Evolutionary conservation across 495 filamentous ascomycete species (phyloP).

Genomic region (Chaetomidium leptoderma): DNA sequence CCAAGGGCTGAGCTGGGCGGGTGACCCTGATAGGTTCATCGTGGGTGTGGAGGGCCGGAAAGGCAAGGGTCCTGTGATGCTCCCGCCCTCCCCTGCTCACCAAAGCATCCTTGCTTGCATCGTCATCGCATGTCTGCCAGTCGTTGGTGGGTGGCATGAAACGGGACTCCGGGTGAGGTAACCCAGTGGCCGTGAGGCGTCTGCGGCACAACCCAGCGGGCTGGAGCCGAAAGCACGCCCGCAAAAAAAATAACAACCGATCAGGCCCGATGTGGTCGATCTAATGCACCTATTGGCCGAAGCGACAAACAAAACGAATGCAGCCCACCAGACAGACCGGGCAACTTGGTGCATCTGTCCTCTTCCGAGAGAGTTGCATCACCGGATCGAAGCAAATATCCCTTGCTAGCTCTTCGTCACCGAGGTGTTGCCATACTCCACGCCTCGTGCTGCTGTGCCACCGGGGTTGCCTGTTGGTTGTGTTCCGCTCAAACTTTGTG

Average conservation of each 20-base stretch:
- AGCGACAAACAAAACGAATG: constrained; percentile 4
- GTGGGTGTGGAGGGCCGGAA: constrained; percentile 13
- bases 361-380: neutral
- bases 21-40: constrained; percentile 17
- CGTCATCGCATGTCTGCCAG: constrained; percentile 1
- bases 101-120: neutral
- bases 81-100: constrained; percentile 4
- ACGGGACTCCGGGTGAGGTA: constrained; percentile 8
- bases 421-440: neutral
- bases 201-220: constrained; percentile 15
- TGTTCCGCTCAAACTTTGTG: neutral
- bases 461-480: constrained; percentile 3
- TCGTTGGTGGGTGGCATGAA: constrained; percentile 18
- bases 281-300: constrained; percentile 2
- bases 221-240: constrained; percentile 19
- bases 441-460: constrained; percentile 4
- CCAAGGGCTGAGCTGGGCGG: constrained; percentile 18
- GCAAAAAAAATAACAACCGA: constrained; percentile 17
- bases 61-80: constrained; percentile 18
- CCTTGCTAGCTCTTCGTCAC: neutral
- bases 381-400: neutral
- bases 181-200: constrained; percentile 14
- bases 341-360: neutral
- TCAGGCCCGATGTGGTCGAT: neutral
- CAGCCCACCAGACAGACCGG: neutral